phyloP scores from a whole-genome alignment of 2,329 filamentous ascomycete species.

The Penicillium sp. region DNA sequence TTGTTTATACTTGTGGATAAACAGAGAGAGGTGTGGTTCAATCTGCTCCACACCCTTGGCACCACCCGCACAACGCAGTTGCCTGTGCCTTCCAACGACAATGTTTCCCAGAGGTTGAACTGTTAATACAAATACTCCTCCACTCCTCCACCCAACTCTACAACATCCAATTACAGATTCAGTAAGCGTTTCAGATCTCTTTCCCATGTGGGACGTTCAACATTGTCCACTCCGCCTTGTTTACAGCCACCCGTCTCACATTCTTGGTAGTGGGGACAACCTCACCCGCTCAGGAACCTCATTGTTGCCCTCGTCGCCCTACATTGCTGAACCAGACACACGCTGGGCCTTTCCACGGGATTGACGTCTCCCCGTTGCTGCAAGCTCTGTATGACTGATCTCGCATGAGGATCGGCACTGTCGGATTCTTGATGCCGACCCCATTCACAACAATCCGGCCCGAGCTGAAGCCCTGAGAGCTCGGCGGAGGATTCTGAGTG shows the following conservation, averaged over 20 bases:
- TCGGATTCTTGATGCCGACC: constrained; percentile 18
- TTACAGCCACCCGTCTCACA: constrained; percentile 16
- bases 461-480: constrained; percentile 5
- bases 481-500: background rate
- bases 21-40: background rate
- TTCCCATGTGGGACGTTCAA: background rate
- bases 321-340: constrained; percentile 24
- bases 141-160: background rate
- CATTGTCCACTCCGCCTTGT: constrained; percentile 2
- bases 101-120: background rate
- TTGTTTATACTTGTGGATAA: background rate
- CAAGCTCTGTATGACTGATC: constrained; percentile 4
- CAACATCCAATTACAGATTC: background rate
- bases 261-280: constrained; percentile 23
- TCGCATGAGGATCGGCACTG: constrained; percentile 20
- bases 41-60: background rate
- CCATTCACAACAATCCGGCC: constrained; percentile 22
- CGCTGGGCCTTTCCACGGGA: background rate
- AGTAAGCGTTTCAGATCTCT: background rate
- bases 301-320: constrained; percentile 19
- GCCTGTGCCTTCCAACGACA: background rate
- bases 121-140: background rate
- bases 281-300: constrained; percentile 5
- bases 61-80: background rate
- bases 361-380: background rate